Evolutionary conservation across 805 yeast species (phyloP), one percentile per base, ranked within the genome.

Genomic region (Metschnikowia noctiluminum): DNA sequence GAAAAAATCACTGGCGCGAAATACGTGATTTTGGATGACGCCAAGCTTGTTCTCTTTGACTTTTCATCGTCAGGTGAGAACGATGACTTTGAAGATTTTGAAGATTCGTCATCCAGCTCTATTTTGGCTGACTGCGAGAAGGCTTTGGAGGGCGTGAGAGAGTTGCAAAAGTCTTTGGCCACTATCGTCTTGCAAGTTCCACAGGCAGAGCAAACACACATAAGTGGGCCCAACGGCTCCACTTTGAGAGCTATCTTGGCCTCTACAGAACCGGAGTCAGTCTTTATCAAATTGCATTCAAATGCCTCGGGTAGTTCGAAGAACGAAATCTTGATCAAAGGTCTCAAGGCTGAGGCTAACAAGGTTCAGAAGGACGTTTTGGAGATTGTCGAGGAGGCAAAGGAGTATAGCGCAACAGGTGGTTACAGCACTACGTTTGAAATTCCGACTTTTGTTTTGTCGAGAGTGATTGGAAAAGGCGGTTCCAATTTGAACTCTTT

Each of bases 401-500:
- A 74, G 54, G 79, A 79, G 57, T 71, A 71, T 58, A 78, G 73
- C 50, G 52, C 51, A 0, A 44, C 51, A 9, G 76, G 75, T 37
- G 71, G 74, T 39, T 74, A 74, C 66, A 59, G 62, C 49, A 63
- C 77, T 14, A 69, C 79, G 15, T 67, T 85, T 45, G 74, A 73
- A 30, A 82, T 89, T 62, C 95, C 97, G 53, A 67, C 82, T 2
- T 70, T 75, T 44, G 79, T 82, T 42, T 71, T 92, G 51, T 78
- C 94, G 28, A 83, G 94, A 68, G 75, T 95, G 46, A 89, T 94
- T 66, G 99, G 99, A 57, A 87, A 85, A 63, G 87, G 81, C 52
- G 99, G 99, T 48, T 71, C 88, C 38, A 81, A 82, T 62, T 70
- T 94, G 62, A 79, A 80, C 57, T 72, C 79, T 43, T 65, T 89